These are phyloP conservation scores for Musa beccarii DNA, from an alignment of 176 grass and related monocot genomes.

Conservation along the genomic window DNA sequence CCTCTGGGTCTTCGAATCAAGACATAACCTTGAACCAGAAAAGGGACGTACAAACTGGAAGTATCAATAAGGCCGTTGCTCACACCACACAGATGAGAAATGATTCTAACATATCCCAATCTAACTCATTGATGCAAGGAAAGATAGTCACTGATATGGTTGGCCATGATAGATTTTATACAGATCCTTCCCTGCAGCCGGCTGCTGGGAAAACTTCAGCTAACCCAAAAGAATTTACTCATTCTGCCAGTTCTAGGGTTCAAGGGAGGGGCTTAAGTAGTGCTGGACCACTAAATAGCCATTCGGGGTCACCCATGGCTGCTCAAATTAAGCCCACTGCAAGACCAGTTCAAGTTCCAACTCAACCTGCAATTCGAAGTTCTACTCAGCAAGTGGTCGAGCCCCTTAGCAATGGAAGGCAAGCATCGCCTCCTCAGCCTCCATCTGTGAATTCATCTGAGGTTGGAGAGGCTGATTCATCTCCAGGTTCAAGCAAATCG, in stretches of 20 bases:
- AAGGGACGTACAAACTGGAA: constrained; percentile 40
- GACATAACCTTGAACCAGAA: constrained; percentile 35
- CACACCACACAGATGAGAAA: constrained; percentile 41
- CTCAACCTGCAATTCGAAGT: constrained; percentile 31
- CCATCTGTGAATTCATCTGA: constrained; percentile 36
- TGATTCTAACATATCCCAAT: constrained; percentile 26
- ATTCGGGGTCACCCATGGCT: constrained; percentile 26
- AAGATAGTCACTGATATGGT: constrained; percentile 32
- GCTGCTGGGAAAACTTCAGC: constrained; percentile 24
- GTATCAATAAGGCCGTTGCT: constrained; percentile 37
- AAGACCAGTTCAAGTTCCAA: constrained; percentile 40
- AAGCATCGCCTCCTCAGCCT: constrained; percentile 26
- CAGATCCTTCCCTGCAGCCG: constrained; percentile 34
- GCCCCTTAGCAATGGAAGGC: constrained; percentile 22
- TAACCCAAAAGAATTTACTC: constrained; percentile 17
- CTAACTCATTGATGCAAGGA: constrained; percentile 37
- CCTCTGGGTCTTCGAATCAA: constrained; percentile 54
- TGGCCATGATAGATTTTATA: constrained; percentile 43
- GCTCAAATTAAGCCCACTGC: constrained; percentile 37
- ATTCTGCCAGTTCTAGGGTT: constrained; percentile 32
- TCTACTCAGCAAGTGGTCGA: constrained; percentile 38
- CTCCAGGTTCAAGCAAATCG: constrained; percentile 40
- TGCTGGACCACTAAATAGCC: constrained; percentile 39
- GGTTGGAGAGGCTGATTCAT: constrained; percentile 41
- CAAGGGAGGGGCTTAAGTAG: constrained; percentile 36